Conservation (phyloP, 2,329 filamentous ascomycete species). For the Colletotrichum sp. region DNA sequence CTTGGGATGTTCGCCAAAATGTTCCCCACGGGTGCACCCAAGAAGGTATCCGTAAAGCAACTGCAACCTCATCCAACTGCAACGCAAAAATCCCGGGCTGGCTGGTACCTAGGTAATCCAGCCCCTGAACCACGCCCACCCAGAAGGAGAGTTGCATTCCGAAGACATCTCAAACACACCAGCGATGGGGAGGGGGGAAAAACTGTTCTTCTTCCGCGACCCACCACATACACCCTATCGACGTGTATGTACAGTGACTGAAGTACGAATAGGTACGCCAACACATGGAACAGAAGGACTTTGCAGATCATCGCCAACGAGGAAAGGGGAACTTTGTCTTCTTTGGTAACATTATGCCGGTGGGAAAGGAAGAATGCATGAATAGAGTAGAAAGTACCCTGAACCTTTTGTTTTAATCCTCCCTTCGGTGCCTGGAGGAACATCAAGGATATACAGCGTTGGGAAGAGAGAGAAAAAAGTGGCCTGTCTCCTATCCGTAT, state of each 20-base stretch:
- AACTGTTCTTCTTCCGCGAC: neutral
- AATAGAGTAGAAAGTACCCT: neutral
- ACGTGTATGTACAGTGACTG: neutral
- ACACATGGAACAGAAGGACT: neutral
- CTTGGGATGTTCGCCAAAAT: neutral
- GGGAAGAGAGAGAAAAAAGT: neutral
- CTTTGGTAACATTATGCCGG: neutral
- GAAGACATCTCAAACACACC: neutral
- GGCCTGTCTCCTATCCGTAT: neutral
- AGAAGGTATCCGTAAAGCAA: neutral
- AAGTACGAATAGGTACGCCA: neutral
- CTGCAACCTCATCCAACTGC: neutral
- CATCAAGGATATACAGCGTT: neutral
- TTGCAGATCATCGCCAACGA: neutral
- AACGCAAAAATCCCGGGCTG: neutral
- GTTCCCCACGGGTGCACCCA: slow-evolving; percentile 11
- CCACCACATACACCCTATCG: neutral
- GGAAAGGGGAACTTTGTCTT: neutral
- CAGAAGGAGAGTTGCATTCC: neutral
- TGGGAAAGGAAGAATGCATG: neutral
- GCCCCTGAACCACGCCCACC: neutral
- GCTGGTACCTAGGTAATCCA: neutral
- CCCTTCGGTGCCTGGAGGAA: neutral
- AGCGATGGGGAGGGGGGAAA: neutral
- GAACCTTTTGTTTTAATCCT: neutral